Conservation (phyloP, 2,329 filamentous ascomycete species). For the Claviceps sp. region DNA sequence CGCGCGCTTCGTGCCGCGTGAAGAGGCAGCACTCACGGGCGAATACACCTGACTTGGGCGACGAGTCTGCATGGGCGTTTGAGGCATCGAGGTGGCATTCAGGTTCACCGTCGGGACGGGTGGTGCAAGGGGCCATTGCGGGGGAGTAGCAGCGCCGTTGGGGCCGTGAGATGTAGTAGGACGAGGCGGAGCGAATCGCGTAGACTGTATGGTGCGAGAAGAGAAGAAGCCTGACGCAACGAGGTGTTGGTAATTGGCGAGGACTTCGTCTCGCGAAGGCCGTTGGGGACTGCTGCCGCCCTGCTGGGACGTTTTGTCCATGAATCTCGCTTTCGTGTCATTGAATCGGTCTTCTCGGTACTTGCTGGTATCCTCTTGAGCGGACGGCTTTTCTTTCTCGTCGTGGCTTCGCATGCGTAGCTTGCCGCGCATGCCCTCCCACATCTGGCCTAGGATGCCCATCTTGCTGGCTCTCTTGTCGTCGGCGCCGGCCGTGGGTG, state of each 20-base stretch:
- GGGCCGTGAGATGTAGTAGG: conserved; percentile 7
- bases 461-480: conserved; percentile 8
- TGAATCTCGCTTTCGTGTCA: neutral
- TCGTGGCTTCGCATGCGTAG: conserved; percentile 18
- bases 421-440: conserved; percentile 24
- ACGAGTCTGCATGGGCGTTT: conserved; percentile 6
- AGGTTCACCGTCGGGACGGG: neutral
- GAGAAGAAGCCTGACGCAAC: conserved; percentile 46
- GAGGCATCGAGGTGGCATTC: conserved; percentile 2
- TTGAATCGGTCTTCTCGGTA: neutral
- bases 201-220: conserved; percentile 43
- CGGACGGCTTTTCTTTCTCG: conserved; percentile 6
- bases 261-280: conserved; percentile 34
- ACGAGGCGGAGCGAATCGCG: conserved; percentile 19
- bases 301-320: neutral
- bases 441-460: conserved; percentile 23
- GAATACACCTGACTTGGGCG: conserved; percentile 15
- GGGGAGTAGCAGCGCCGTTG: conserved; percentile 7
- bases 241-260: conserved; percentile 43
- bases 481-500: neutral
- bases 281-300: conserved; percentile 13
- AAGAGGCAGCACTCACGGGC: conserved; percentile 21
- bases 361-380: neutral
- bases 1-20: conserved; percentile 37
- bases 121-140: conserved; percentile 16